A percentile compares a stretch with the other conserved stretches of the same genome.
Evolutionary conservation across 306 rosid genomes (phyloP).

Genomic region (Benincasa hispida): DNA sequence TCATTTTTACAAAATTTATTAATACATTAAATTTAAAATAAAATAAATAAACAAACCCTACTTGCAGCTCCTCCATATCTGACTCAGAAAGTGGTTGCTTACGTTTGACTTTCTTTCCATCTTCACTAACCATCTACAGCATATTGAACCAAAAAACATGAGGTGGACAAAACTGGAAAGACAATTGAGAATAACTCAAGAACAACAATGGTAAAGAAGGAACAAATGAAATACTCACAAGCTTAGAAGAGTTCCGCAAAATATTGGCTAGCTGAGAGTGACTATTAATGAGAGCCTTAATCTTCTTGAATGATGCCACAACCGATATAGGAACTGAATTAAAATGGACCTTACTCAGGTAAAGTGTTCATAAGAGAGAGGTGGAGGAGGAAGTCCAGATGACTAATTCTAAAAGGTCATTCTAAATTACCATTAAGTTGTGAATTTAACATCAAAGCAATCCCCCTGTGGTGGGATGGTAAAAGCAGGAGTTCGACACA

Average conservation of each 20-base stretch:
- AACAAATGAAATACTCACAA: conserved; percentile 37
- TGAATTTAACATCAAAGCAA: neutral
- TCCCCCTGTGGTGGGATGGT: neutral
- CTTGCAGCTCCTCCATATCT: conserved; percentile 89
- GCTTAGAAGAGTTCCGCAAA: conserved; percentile 77
- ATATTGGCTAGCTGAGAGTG: conserved; percentile 80
- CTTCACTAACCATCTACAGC: conserved; percentile 78
- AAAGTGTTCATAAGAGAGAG: neutral
- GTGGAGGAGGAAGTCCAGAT: neutral
- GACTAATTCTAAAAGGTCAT: neutral
- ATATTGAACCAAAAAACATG: conserved; percentile 14
- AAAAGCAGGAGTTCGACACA: neutral
- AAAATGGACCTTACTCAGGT: conserved; percentile 11
- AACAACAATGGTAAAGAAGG: neutral
- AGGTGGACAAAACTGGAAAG: conserved; percentile 3
- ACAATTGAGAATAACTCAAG: neutral
- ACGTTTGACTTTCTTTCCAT: conserved; percentile 88
- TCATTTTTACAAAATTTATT: neutral
- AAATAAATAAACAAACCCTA: conserved; percentile 18
- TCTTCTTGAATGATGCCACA: conserved; percentile 98
- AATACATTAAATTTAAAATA: neutral
- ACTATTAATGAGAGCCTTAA: conserved; percentile 61
- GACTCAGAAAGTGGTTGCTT: conserved; percentile 54
- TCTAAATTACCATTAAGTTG: neutral
- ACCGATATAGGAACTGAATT: conserved; percentile 77